Conservation (phyloP, 345 rosid genomes). For the Corchorus olitorius region DNA sequence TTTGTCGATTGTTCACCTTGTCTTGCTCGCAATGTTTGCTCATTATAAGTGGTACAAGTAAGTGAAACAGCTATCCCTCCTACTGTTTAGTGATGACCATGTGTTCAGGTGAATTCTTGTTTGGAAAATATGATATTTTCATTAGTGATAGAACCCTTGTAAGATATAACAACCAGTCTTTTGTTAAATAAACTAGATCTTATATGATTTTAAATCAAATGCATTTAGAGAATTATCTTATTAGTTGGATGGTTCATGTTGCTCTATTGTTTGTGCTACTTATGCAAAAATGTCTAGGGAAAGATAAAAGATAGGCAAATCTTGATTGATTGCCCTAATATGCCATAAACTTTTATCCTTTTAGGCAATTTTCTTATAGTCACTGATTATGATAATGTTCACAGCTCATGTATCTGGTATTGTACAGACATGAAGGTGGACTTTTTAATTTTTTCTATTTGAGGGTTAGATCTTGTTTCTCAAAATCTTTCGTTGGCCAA, state of each 20-base stretch:
- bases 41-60: slow-evolving; percentile 97
- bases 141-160: no score
- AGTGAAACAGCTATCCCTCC: slow-evolving; percentile 32
- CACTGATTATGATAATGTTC: neutral
- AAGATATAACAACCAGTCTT: no score
- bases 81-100: neutral
- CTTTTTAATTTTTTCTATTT: slow-evolving; percentile 59
- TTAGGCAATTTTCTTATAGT: neutral
- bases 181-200: neutral
- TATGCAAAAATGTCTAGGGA: neutral
- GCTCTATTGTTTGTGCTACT: neutral
- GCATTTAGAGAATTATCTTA: neutral
- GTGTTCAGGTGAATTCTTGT: neutral
- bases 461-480: slow-evolving; percentile 37
- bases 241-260: neutral
- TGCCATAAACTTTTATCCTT: slow-evolving; percentile 6
- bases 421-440: slow-evolving; percentile 87
- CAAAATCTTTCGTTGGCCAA: slow-evolving; percentile 30
- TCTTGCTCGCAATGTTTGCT: slow-evolving; percentile 61
- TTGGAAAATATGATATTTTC: neutral
- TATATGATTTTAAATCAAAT: no score
- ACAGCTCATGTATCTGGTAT: slow-evolving; percentile 10
- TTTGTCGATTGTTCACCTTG: slow-evolving; percentile 75
- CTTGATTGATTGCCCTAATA: no score
- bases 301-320: no score